Base-by-base conservation (phyloP, 176 grass and related monocot genomes). In the Bolboschoenus planiculmis region DNA sequence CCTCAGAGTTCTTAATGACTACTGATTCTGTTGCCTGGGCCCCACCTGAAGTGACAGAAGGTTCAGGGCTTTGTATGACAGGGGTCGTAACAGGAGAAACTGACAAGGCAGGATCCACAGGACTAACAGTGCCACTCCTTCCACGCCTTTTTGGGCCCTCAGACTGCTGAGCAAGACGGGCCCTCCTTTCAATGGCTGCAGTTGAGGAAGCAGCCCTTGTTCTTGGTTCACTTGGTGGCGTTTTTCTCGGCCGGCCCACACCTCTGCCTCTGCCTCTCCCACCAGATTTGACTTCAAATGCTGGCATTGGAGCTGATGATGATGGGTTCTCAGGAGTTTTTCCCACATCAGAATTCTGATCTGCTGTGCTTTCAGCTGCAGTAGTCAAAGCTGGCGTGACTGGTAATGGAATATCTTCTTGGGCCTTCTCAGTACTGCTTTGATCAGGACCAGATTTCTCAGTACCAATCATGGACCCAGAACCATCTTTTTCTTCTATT, bases 401-500 rank as follows among this genome's bases (percentile, higher is more conserved):
- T 77, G 24, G 43, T 48, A 30, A 48, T 20, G 46, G 15, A 53
- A 27, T 14, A 53, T 77, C 72, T 77, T 77, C 72, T 53, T 53
- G 72, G 46, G 72, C 72, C 48, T 88, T 87, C 82, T 87, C 86
- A 87, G 58, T 15, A 42, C 65, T 34, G 64, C 46, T 64, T 81
- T 48, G 18, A 5, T 72, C 86, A 88, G 47, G 60, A 66, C 21
- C 83, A 72, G 27, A 51, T 61, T 77, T 60, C 40, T 83, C 85
- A 74, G n/a, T 27, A 36, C 59, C 56, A 53, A 24, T 47, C 83
- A 36, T 59, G 23, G 64, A 83, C 51, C 56, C 72, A 79, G 56
- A 47, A 61, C 40, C 65, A 29, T 74, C 42, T 86, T 76, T 88
- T 70, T 85, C 89, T 86, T 91, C 88, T 84, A 68, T 85, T 84